Conservation (phyloP, 1,139 yeast species). For the Suhomyces coccinellae region DNA sequence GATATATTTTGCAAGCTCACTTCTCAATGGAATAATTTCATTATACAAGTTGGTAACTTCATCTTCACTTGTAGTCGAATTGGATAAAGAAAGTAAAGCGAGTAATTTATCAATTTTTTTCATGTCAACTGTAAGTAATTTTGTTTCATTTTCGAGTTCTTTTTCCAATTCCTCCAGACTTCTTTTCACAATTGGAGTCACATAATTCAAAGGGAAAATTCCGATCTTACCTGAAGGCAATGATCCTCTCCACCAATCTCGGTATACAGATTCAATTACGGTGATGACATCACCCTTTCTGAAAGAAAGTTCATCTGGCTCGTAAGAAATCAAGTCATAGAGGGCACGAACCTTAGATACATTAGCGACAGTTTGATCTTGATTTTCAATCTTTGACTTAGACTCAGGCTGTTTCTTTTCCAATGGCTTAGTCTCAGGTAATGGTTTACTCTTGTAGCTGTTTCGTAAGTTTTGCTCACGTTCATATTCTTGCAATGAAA, state of each 20-base stretch:
- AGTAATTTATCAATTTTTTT: conserved; percentile 25
- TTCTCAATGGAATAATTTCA: conserved; percentile 68
- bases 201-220: conserved; percentile 93
- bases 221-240: conserved; percentile 74
- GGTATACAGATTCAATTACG: conserved; percentile 82
- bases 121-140: conserved; percentile 31
- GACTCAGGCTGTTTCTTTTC: not conserved
- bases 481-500: conserved; percentile 71
- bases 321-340: conserved; percentile 74
- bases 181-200: conserved; percentile 72
- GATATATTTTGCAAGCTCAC: conserved; percentile 67
- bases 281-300: conserved; percentile 76
- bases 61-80: conserved; percentile 32
- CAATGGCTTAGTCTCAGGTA: conserved; percentile 23
- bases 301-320: conserved; percentile 70
- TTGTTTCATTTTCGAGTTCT: conserved; percentile 34
- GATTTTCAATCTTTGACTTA: conserved; percentile 12
- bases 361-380: conserved; percentile 42
- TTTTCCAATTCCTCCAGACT: conserved; percentile 46
- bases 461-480: conserved; percentile 36
- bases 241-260: conserved; percentile 97
- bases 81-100: conserved; percentile 53
- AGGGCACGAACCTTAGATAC: conserved; percentile 78
- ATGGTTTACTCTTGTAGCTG: conserved; percentile 32
- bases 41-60: conserved; percentile 62